Conservation (phyloP, 768 basidiomycete species). For the Termitomyces sp. region DNA sequence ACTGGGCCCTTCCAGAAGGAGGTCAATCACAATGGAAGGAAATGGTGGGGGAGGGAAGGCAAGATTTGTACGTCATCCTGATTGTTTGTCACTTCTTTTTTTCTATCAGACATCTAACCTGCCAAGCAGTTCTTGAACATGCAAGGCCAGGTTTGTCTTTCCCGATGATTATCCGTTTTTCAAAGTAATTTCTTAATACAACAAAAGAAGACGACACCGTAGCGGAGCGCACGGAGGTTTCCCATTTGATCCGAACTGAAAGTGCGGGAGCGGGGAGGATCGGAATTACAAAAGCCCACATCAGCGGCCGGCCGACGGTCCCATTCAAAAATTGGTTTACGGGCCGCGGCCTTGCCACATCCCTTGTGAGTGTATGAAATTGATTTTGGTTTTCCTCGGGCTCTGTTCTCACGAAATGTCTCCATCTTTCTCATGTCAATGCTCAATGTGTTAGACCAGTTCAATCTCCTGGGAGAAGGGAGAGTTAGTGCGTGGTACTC, state of each 20-base stretch:
- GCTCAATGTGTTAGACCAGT: too few species aligned
- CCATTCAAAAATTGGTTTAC: too few species aligned
- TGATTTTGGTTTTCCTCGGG: too few species aligned
- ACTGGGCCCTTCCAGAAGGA: background rate
- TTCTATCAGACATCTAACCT: background rate
- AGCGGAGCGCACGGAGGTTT: background rate
- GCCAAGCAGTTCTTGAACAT: background rate
- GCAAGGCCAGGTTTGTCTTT: background rate
- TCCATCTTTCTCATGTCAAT: too few species aligned
- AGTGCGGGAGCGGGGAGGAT: background rate
- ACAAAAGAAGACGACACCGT: background rate
- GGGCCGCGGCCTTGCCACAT: too few species aligned
- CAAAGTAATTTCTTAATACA: background rate
- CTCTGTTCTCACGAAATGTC: too few species aligned
- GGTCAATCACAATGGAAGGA: background rate
- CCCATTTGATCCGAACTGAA: background rate
- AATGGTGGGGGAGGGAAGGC: background rate
- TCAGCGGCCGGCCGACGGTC: too few species aligned
- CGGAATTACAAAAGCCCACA: too few species aligned
- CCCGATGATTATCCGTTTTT: background rate
- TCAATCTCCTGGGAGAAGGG: too few species aligned
- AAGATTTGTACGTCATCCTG: background rate
- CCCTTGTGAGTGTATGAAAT: too few species aligned
- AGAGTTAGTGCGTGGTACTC: too few species aligned
- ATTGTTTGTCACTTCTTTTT: background rate